Conservation (phyloP, 306 rosid species). For the Lathyrus sativus region DNA sequence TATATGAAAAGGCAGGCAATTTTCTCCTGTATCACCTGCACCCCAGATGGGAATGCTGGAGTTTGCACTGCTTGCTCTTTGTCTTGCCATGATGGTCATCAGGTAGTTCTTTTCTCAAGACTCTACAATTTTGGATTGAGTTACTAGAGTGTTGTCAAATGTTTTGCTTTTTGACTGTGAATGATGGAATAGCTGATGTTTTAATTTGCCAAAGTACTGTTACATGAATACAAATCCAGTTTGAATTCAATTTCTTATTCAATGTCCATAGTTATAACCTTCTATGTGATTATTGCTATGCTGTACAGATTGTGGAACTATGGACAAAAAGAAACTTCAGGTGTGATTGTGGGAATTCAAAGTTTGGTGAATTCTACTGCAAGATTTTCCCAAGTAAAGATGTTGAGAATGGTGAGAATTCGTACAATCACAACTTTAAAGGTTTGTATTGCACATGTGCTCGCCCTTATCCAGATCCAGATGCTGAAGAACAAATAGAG, state of each 20-base stretch:
- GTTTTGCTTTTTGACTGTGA: neutral
- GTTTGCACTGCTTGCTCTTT: constrained; percentile 99
- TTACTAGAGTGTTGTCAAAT: constrained; percentile 2
- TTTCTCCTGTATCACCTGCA: constrained; percentile 95
- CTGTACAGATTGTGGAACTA: constrained; percentile 79
- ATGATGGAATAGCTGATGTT: constrained; percentile 15
- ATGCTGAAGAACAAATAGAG: constrained; percentile 86
- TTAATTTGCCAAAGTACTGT: constrained; percentile 15
- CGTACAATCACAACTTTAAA: constrained; percentile 87
- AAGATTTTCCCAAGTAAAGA: constrained; percentile 81
- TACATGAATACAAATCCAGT: constrained; percentile 17
- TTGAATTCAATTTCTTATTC: constrained; percentile 22
- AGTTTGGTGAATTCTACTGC: constrained; percentile 87
- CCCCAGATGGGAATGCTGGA: constrained; percentile 96
- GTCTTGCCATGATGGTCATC: constrained; percentile 98
- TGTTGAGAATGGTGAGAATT: constrained; percentile 69
- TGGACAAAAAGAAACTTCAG: constrained; percentile 97
- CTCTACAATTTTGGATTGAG: constrained; percentile 18
- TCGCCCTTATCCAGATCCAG: constrained; percentile 96
- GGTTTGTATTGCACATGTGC: constrained; percentile 91
- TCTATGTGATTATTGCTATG: constrained; percentile 33
- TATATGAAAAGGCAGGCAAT: constrained; percentile 97
- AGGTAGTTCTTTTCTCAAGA: constrained; percentile 52
- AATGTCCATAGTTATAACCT: constrained; percentile 13
- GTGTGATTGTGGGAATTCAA: constrained; percentile 98